Base-by-base conservation (phyloP, 78 protist species). In the Guillardia theta region DNA sequence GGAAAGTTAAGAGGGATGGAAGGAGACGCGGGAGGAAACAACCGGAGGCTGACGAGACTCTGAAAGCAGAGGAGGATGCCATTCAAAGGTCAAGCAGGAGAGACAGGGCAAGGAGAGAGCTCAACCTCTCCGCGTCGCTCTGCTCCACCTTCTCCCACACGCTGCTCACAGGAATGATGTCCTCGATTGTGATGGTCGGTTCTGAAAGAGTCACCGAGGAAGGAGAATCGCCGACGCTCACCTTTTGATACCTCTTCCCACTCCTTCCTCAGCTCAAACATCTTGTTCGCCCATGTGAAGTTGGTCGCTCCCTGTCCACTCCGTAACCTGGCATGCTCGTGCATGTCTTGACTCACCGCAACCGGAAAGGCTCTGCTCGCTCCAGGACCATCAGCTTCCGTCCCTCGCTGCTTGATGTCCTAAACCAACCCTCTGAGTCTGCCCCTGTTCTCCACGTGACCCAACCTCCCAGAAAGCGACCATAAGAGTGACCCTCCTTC, bases 401-500 rank as follows among this genome's bases (percentile, higher is more conserved):
- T 8, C 70, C 70, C 70, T 8, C 70, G 70, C 4, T 8, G 39
- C 6, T 58, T 58, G 70, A 58, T 58, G 21, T 58, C n/a, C n/a
- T n/a, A n/a, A n/a, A n/a, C n/a, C n/a, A n/a, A n/a, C n/a, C n/a
- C n/a, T n/a, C n/a, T n/a, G n/a, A n/a, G n/a, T n/a, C n/a, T n/a
- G n/a, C n/a, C n/a, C n/a, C n/a, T n/a, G n/a, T n/a, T n/a, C n/a
- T n/a, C n/a, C n/a, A n/a, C n/a, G n/a, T n/a, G n/a, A n/a, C n/a
- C n/a, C n/a, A n/a, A n/a, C 70, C 6, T 30, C 27, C 87, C 87
- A 70, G 87, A 70, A 70, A 43, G 87, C 87, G 41, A 70, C 87
- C 87, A 70, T 70, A 15, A 70, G 41, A 15, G 87, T 70, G n/a
- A 43, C 37, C 39, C 87, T 37, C 39, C 87, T 37, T 43, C 87